A percentile compares a stretch with the other conserved stretches of the same genome.
These are phyloP conservation scores for Auricularia auricula-judae DNA, from an alignment of 768 basidiomycete genomes.

Conservation along the genomic window DNA sequence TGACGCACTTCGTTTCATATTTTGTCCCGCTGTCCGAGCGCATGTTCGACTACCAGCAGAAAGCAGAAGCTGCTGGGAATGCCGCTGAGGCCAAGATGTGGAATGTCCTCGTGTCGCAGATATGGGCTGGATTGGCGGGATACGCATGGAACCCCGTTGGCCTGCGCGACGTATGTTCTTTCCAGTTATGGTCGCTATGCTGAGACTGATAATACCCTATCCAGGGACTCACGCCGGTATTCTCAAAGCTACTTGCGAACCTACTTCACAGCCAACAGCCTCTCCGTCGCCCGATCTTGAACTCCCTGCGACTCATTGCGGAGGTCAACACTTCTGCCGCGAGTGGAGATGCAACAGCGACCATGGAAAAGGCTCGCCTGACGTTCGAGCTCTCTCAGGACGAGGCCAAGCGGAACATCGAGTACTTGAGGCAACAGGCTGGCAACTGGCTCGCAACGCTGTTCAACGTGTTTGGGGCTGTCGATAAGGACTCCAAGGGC, in stretches of 20 bases:
- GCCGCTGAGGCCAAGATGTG: conserved; percentile 89
- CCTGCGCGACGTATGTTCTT: conserved; percentile 46
- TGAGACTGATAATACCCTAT: not conserved
- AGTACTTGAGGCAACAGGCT: conserved; percentile 61
- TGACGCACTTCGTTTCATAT: conserved; percentile 77
- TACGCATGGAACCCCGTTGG: conserved; percentile 82
- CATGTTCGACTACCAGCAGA: conserved; percentile 81
- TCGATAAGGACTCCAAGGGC: conserved; percentile 61
- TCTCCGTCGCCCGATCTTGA: conserved; percentile 72
- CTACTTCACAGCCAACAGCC: conserved; percentile 83
- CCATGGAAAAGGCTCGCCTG: conserved; percentile 13
- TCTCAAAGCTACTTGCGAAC: conserved; percentile 86
- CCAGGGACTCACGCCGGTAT: conserved; percentile 62
- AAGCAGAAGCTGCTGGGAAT: conserved; percentile 60
- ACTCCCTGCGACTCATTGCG: conserved; percentile 69
- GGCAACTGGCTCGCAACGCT: conserved; percentile 93
- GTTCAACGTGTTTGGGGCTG: conserved; percentile 91
- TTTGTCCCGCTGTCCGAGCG: conserved; percentile 91
- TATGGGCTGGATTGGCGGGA: conserved; percentile 85
- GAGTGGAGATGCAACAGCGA: conserved; percentile 15
- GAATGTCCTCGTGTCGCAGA: conserved; percentile 85
- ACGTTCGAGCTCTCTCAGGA: conserved; percentile 34
- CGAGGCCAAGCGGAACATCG: conserved; percentile 56
- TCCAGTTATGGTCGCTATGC: not conserved
- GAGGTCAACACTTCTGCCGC: conserved; percentile 54